Evolutionary conservation across 768 basidiomycete genomes (phyloP), one percentile per base, ranked within the genome.

Genomic region (Rhodosporidiobolus sp.): DNA sequence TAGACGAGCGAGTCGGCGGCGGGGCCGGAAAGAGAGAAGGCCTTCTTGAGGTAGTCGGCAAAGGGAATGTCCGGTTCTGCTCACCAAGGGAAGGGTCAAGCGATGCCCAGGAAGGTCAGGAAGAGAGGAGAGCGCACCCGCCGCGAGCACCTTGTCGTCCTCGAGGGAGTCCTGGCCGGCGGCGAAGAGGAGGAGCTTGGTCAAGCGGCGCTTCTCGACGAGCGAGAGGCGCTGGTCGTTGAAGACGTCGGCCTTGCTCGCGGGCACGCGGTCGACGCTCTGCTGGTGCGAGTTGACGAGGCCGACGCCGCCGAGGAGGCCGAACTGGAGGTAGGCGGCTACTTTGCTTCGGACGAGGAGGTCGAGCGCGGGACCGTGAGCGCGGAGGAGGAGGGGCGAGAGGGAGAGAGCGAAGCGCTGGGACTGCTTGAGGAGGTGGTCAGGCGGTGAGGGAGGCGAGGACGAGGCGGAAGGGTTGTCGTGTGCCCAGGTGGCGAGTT

Each of bases 171-270:
- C 75, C 12, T 64, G 87, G 4, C 86, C 86, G 49, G 90, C 88
- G 78, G 72, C 75, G 20, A 92, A 94, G 76, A 88, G 85, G 57
- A 98, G 82, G 77, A 95, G 92, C 68, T 94, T 90, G 90, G 97
- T 97, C 34, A 98, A 83, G 45, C 90, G 85, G 55, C 94, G 84
- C 82, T 97, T 98, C 73, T 94, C 91, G 45, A 94, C 79, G 19
- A 97, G 84, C 12, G 84, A 84, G 14, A 97, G 86, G 16, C 84
- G 84, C 78, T 87, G 88, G 82, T 87, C 88, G 83, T 90, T 93
- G 86, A 98, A 97, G 6, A 98, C 86, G 69, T 91, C 90, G 80
- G 94, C 94, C 80, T 96, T 97, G 82, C 87, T 91, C 45, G 88
- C 88, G 2, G 95, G 95, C 0, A 97, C 94, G 17, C 68, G 56